These are phyloP conservation scores for Mycena indigotica DNA, from an alignment of 768 basidiomycete species.

Conservation along the genomic window DNA sequence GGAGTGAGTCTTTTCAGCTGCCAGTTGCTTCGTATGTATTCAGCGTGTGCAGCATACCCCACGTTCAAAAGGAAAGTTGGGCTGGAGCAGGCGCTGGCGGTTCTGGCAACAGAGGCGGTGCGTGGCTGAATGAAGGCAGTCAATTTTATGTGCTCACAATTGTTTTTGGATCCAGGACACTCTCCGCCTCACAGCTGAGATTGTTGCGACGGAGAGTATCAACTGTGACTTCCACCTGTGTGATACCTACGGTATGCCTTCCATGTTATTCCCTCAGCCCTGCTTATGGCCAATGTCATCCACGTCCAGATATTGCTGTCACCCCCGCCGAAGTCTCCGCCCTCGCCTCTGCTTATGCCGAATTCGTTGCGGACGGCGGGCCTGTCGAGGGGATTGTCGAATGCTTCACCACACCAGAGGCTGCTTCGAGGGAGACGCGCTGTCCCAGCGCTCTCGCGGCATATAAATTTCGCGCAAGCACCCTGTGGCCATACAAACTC, in stretches of 20 bases:
- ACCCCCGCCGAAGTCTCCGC: conserved; percentile 23
- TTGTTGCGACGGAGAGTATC: conserved; percentile 25
- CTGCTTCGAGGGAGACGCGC: conserved; percentile 24
- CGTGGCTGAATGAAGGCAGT: too few species aligned
- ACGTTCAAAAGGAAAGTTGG: conserved; percentile 24
- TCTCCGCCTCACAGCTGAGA: conserved; percentile 20
- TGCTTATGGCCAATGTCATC: background rate
- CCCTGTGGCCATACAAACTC: conserved; percentile 28
- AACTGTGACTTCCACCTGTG: conserved; percentile 33
- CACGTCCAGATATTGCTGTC: conserved; percentile 16
- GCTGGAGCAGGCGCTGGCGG: conserved; percentile 29
- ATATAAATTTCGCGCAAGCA: conserved; percentile 18
- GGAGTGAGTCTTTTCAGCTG: conserved; percentile 12
- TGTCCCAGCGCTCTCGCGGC: conserved; percentile 12
- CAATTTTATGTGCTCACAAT: too few species aligned
- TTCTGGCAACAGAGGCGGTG: conserved; percentile 25
- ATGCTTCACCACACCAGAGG: conserved; percentile 24
- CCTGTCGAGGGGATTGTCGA: conserved; percentile 27
- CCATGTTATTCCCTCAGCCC: background rate
- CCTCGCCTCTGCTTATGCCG: conserved; percentile 23
- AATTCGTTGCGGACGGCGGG: conserved; percentile 34
- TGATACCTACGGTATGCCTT: conserved; percentile 22
- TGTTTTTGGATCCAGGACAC: too few species aligned
- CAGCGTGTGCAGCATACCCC: conserved; percentile 17
- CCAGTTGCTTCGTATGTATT: background rate